Conservation (phyloP, 768 basidiomycete genomes). For the Leccinum sublutescens region DNA sequence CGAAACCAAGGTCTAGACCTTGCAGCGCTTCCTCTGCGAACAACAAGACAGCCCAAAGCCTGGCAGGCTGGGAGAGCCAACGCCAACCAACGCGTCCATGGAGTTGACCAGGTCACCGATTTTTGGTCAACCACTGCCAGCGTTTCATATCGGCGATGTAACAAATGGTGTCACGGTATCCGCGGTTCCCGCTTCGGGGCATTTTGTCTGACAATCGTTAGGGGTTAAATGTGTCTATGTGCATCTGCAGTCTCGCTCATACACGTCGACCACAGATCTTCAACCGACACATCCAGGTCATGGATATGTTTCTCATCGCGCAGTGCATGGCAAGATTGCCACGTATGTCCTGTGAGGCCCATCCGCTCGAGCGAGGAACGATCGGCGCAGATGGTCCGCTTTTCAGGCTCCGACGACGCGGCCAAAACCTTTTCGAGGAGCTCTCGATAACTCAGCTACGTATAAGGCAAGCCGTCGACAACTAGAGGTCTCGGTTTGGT, state of each 20-base stretch:
- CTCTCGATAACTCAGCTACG: too few relatives aligned
- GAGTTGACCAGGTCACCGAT: not conserved
- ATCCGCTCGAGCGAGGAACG: too few relatives aligned
- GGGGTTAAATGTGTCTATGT: not conserved
- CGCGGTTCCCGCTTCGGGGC: not conserved
- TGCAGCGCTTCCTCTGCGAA: too few relatives aligned
- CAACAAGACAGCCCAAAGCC: not conserved
- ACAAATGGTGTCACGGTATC: not conserved
- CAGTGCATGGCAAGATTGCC: slow-evolving; percentile 15
- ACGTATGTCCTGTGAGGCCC: too few relatives aligned
- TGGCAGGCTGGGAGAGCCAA: not conserved
- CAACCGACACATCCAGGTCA: not conserved
- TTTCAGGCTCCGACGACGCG: too few relatives aligned
- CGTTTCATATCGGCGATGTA: not conserved
- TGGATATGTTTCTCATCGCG: slow-evolving; percentile 11
- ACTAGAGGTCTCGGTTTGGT: too few relatives aligned
- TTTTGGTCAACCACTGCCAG: not conserved
- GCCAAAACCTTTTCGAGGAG: too few relatives aligned
- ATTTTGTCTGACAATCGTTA: not conserved
- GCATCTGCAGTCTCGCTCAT: not conserved
- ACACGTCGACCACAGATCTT: not conserved
- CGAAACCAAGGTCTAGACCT: too few relatives aligned
- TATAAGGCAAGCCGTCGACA: too few relatives aligned
- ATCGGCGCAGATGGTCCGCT: too few relatives aligned
- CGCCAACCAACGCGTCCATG: not conserved